Base-by-base conservation (phyloP, 352 stramenopile genomes). In the Pythium catenulatum region DNA sequence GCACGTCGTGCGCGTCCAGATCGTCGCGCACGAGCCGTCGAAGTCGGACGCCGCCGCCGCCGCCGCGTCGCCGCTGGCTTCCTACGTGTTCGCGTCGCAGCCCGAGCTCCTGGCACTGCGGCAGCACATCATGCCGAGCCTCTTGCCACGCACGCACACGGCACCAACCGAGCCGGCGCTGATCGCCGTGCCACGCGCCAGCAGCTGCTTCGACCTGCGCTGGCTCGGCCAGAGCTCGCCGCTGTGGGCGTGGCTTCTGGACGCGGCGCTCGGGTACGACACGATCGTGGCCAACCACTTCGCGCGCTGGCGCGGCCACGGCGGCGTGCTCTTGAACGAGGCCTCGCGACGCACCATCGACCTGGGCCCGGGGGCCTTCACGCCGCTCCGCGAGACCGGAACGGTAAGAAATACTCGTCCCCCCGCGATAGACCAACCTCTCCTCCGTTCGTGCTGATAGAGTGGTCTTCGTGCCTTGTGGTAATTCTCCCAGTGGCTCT, bases 231-330 rank as follows among this genome's bases (percentile, higher is more conserved):
- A 84, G 30, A 41, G 56, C 6, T 87, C 92, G 30, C 75, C 81
- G 14, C 73, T 95, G 8, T 96, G 93, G 92, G 87, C 80, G 15
- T 41, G 89, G 46, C 76, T 96, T 21, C 81, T 94, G 5, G 87
- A 95, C 46, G 63, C 85, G 65, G 69, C 91, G 15, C 46, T 97
- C 65, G 97, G 97, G 19, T 98, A 96, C 46, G 96, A 99, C 86
- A 99, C 96, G 11, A 97, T 99, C 32, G 58, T 99, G 39, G 90
- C 99, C 65, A 99, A 99, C 90, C 98, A 98, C 85, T 81, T 99
- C 46, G 81, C 98, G 46, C 91, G 91, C 7, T 86, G 93, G 39
- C 95, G 93, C 45, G 87, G 94, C 8, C 85, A 87, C 1, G 85
- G 80, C 27, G 96, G 96, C 13, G 95, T 94, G 59, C 89, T 98